These are phyloP conservation scores for Aureobasidium sp. DNA, from an alignment of 2,329 filamentous ascomycete species.

Conservation along the genomic window DNA sequence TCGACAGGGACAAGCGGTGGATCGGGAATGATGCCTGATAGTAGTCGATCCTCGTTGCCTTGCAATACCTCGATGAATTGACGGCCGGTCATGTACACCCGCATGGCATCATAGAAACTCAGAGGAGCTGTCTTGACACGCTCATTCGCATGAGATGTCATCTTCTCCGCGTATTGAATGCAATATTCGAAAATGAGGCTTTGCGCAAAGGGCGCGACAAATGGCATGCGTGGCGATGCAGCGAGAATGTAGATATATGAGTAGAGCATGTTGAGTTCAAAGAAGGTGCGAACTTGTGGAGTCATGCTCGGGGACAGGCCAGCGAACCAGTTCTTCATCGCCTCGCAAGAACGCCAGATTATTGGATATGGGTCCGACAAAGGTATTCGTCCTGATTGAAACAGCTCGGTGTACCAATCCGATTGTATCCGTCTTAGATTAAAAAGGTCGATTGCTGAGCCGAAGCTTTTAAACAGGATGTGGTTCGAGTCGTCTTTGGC, in stretches of 20 bases:
- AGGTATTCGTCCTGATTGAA: conserved; percentile 65
- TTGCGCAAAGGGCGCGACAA: conserved; percentile 67
- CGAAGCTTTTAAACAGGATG: conserved; percentile 47
- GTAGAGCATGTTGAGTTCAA: conserved; percentile 83
- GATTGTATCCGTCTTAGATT: conserved; percentile 80
- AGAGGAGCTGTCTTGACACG: conserved; percentile 57
- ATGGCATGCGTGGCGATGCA: conserved; percentile 64
- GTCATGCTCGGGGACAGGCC: conserved; percentile 61
- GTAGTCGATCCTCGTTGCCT: conserved; percentile 42
- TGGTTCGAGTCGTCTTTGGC: conserved; percentile 34
- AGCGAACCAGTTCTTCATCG: conserved; percentile 75
- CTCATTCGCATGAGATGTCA: conserved; percentile 59
- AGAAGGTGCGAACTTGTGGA: conserved; percentile 61
- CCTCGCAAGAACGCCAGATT: conserved; percentile 66
- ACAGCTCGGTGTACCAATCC: conserved; percentile 79
- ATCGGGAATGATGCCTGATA: conserved; percentile 31
- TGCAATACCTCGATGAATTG: conserved; percentile 50
- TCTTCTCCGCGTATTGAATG: conserved; percentile 69
- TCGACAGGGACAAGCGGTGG: conserved; percentile 34
- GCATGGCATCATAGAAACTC: conserved; percentile 80
- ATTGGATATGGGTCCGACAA: conserved; percentile 61
- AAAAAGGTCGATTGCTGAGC: conserved; percentile 70
- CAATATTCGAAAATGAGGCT: conserved; percentile 79
- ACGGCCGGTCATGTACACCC: conserved; percentile 62
- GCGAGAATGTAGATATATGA: conserved; percentile 86